These are phyloP conservation scores for Pleurotus eryngii DNA, from an alignment of 768 basidiomycete genomes.

Conservation along the genomic window DNA sequence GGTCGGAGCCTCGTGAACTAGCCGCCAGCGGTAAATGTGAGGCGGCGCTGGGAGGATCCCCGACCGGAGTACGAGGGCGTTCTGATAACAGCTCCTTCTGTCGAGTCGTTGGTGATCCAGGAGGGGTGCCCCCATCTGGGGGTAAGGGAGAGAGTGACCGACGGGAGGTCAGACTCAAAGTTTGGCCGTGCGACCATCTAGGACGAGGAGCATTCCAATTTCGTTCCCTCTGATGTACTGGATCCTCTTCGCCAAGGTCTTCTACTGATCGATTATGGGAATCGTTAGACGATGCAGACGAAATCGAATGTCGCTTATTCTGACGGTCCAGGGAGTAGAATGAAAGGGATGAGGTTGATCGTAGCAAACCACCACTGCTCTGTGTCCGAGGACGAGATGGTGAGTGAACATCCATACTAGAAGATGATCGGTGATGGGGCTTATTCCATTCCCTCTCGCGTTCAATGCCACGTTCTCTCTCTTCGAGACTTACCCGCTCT, in stretches of 20 bases:
- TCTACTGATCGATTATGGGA: slow-evolving; percentile 36
- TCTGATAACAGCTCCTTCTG: not conserved
- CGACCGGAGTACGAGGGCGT: not conserved
- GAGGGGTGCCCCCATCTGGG: slow-evolving; percentile 5
- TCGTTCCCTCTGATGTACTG: slow-evolving; percentile 53
- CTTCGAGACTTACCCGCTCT: slow-evolving; percentile 39
- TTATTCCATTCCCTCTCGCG: slow-evolving; percentile 58
- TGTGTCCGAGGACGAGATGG: slow-evolving; percentile 29
- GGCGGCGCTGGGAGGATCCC: not conserved
- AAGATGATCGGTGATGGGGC: slow-evolving; percentile 40
- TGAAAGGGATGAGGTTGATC: slow-evolving; percentile 37
- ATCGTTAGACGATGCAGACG: slow-evolving; percentile 20
- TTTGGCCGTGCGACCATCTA: slow-evolving; percentile 36
- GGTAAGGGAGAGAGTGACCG: slow-evolving; percentile 12
- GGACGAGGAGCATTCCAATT: slow-evolving; percentile 73
- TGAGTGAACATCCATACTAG: slow-evolving; percentile 38
- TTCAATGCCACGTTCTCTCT: slow-evolving; percentile 41
- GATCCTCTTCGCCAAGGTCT: slow-evolving; percentile 27
- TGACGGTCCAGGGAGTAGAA: slow-evolving; percentile 22
- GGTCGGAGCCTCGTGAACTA: not conserved
- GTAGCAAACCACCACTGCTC: slow-evolving; percentile 29
- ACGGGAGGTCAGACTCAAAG: not conserved
- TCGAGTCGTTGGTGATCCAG: slow-evolving; percentile 2
- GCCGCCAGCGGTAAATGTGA: not conserved
- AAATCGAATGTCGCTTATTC: slow-evolving; percentile 26